Evolutionary conservation across 352 stramenopile species (phyloP).

Genomic region (Peronospora destructor): DNA sequence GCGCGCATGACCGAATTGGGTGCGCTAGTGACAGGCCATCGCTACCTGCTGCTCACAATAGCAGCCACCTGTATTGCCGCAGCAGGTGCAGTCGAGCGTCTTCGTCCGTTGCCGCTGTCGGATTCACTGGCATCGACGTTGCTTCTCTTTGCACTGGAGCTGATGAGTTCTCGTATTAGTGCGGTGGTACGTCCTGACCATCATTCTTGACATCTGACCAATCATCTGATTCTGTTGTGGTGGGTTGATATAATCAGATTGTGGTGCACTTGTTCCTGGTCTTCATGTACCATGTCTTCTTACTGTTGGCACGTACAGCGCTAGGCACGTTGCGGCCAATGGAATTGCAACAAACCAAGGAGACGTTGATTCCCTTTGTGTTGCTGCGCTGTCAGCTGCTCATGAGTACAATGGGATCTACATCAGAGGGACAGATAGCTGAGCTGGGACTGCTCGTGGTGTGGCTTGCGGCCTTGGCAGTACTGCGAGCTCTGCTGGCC

Average conservation of each 20-base stretch:
- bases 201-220: conserved; percentile 6
- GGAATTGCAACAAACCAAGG: conserved; percentile 7
- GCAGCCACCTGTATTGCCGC: conserved; percentile 49
- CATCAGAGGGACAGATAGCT: conserved; percentile 8
- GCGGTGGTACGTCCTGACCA: conserved; percentile 36
- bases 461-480: too few relatives aligned
- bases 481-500: too few relatives aligned
- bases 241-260: conserved; percentile 33
- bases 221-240: conserved; percentile 2
- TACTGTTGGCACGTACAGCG: conserved; percentile 37
- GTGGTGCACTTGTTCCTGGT: conserved; percentile 66
- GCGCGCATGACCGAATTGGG: conserved; percentile 21
- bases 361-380: too few relatives aligned
- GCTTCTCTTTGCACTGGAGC: conserved; percentile 33
- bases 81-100: conserved; percentile 37
- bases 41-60: conserved; percentile 61
- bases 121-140: conserved; percentile 6
- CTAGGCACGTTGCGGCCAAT: conserved; percentile 41
- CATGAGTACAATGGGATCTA: too few relatives aligned
- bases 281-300: conserved; percentile 56
- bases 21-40: conserved; percentile 39
- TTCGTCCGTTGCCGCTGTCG: conserved; percentile 18
- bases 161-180: conserved; percentile 51
- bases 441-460: too few relatives aligned
- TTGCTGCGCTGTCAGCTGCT: too few relatives aligned